Base-by-base conservation (phyloP, 805 yeast species). In the Kluyveromyces nonfermentans region DNA sequence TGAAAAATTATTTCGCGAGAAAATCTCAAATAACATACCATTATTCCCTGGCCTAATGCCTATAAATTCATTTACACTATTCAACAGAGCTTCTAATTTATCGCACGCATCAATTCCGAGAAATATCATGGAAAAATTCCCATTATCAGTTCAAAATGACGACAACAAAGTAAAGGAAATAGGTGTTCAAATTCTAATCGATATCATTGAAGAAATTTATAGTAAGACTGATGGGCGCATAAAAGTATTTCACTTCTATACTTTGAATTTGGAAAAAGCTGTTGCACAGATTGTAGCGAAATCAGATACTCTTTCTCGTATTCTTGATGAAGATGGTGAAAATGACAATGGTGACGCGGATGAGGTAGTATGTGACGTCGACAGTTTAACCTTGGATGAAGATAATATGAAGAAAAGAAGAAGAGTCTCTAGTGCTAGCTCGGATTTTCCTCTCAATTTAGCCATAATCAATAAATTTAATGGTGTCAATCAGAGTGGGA, bases 31-130 rank as follows among this genome's bases (percentile, higher is more conserved):
- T 5, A 68, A 70, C 34, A 64, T 82, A 22, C 75, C 84, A 10
- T 67, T 89, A 33, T 73, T 88, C 36, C 96, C 97, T 0, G 97
- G 96, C 1, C 67, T 89, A 52, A 82, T 89, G 86, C 97, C 97
- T 10, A 80, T 89, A 37, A 86, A 87, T 55, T 87, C 95, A 2
- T 86, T 76, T 63, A 76, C 77, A 51, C 76, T 85, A 33, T 89
- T 89, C 60, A 77, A 81, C 46, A 76, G 97, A 55, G 95, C 96
- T 4, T 78, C 95, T n/a, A 85, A 82, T 56, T 68, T 89, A 44
- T 81, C 94, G 7, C 94, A 86, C 66, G 96, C 96, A 2, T 71
- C 82, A 2, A 81, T 89, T 44, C 97, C 97, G 1, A 51, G 59
- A 4, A 44, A 62, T 0, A 68, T 87, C 10, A 57, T 75, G 36